Conservation (phyloP, 257 asterid species). For the Solanum acaule region DNA sequence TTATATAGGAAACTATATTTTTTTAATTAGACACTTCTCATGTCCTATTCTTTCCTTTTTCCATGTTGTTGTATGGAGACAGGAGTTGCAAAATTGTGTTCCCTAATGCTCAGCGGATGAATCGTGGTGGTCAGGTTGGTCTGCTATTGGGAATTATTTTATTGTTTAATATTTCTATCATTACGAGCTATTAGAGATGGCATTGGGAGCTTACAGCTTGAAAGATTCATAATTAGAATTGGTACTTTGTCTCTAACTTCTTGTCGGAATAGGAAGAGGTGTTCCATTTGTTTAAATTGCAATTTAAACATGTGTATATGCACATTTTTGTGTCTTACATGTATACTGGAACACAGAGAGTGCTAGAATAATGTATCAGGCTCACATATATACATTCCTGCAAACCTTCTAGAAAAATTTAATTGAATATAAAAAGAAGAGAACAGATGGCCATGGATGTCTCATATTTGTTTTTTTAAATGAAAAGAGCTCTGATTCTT, state of each 20-base stretch:
- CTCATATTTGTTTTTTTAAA: background rate
- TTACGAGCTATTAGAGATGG: background rate
- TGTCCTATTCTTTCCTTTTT: background rate
- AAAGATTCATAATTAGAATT: background rate
- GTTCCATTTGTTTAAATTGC: background rate
- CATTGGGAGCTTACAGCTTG: background rate
- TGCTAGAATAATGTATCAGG: background rate
- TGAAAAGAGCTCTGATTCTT: background rate
- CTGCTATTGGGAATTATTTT: background rate
- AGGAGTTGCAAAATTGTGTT: slow-evolving; percentile 84
- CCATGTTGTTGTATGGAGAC: background rate
- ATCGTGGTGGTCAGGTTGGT: slow-evolving; percentile 97
- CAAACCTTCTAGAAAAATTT: background rate
- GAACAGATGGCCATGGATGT: background rate
- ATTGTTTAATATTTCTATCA: background rate
- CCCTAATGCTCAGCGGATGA: slow-evolving; percentile 86
- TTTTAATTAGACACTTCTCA: background rate
- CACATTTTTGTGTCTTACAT: background rate
- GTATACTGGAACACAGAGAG: background rate
- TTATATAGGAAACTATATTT: background rate
- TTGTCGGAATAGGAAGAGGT: background rate
- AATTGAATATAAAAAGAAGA: background rate
- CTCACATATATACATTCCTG: background rate
- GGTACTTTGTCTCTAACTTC: background rate
- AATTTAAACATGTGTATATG: background rate